phyloP scores from a whole-genome alignment of 345 rosid genomes.

The sweet orange (Citrus sinensis) region DVS_A1.0 CM039163.1:8487001-8487500 shows the following conservation, averaged over 20 bases:
- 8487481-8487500: conserved; percentile 80
- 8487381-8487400: conserved; percentile 92
- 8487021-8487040: not conserved
- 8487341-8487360: conserved; percentile 5
- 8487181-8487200: not conserved
- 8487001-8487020: not conserved
- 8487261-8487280: not conserved
- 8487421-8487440: conserved; percentile 81
- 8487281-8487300: not conserved
- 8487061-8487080: not conserved
- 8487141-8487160: not conserved
- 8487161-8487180: not conserved
- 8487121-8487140: not conserved
- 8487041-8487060: not conserved
- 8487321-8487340: not conserved
- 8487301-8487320: not conserved
- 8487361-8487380: conserved; percentile 94
- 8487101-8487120: not conserved
- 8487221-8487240: not conserved
- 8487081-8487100: not conserved
- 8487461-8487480: conserved; percentile 57
- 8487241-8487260: not conserved
- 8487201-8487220: not conserved
- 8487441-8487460: conserved; percentile 67
- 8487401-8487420: conserved; percentile 84